Base-by-base conservation (phyloP, 805 yeast species). In the Nakazawaea populi region DNA sequence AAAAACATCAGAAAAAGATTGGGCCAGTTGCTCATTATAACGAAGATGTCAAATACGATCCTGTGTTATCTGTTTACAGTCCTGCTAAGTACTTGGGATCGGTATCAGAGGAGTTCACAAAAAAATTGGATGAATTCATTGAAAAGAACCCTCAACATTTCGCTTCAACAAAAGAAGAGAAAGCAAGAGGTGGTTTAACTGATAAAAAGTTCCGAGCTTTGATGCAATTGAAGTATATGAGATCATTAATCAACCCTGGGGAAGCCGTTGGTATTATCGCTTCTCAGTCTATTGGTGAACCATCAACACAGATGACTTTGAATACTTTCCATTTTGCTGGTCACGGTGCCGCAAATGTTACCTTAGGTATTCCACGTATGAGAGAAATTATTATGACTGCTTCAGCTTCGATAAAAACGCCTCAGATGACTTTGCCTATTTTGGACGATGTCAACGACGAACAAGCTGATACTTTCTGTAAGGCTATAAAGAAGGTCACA, bases 351-450 rank as follows among this genome's bases (percentile, higher is more conserved):
- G 99, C 99, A 44, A 94, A 94, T 71, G 99, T 94, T 57, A 94
- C 99, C 0, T 78, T 94, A 62, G 99, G 99, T 87, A 94, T 94
- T 66, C 99, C 99, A 41, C 96, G 99, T 82, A 84, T 94, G 89
- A 87, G 99, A 82, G 99, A 94, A 79, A 94, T 94, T 69, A 90
- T 94, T 67, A 94, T 94, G 99, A 95, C 99, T 10, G 99, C 99
- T 24, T 89, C 97, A 53, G 83, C 96, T 27, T 72, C 87, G 45
- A 94, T 94, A 64, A 89, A 89, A 74, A 94, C 99, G n/a, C 99
- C 99, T 43, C 98, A 94, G 73, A 94, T 94, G 99, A 82, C 94
- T 4, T 74, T 94, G 60, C 99, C 99, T 30, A 76, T 94, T 44
- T 73, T 81, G 62, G 71, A 76, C 36, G 95, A 87, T 61, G 94